These are phyloP conservation scores for Crotalaria pallida DNA, from an alignment of 306 rosid species.

Conservation along the genomic window DNA sequence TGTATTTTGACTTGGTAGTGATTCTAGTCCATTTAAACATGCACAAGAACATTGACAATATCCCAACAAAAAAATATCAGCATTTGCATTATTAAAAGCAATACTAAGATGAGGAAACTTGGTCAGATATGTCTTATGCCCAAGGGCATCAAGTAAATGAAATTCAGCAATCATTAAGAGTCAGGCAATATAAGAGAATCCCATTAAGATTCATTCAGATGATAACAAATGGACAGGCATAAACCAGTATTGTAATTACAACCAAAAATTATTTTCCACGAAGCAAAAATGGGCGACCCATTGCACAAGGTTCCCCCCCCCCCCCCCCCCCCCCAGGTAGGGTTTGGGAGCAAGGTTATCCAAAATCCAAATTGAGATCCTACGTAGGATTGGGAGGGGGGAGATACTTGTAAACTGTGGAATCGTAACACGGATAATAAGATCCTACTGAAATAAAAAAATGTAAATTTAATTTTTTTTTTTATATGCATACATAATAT, in stretches of 20 bases:
- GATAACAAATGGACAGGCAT: background rate
- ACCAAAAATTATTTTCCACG: background rate
- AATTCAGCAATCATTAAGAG: background rate
- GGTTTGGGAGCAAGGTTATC: no score
- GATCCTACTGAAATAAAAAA: no score
- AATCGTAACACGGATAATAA: no score
- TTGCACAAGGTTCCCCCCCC: no score
- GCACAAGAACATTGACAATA: background rate
- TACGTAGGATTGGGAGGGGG: no score
- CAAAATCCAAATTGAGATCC: no score
- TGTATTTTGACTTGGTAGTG: background rate
- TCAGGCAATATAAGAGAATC: background rate
- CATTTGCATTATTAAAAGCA: background rate
- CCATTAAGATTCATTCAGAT: conserved; percentile 1
- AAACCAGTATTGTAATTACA: background rate
- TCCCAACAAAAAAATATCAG: conserved; percentile 6
- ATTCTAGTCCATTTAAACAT: background rate
- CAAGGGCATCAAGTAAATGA: background rate
- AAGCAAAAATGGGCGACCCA: background rate
- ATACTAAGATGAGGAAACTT: conserved; percentile 2
- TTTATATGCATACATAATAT: no score
- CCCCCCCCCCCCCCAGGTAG: no score
- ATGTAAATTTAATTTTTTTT: no score
- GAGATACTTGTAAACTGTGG: no score
- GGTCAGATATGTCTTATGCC: background rate